Conservation (phyloP, 768 basidiomycete genomes). For the Pulveroboletus sp. region DNA sequence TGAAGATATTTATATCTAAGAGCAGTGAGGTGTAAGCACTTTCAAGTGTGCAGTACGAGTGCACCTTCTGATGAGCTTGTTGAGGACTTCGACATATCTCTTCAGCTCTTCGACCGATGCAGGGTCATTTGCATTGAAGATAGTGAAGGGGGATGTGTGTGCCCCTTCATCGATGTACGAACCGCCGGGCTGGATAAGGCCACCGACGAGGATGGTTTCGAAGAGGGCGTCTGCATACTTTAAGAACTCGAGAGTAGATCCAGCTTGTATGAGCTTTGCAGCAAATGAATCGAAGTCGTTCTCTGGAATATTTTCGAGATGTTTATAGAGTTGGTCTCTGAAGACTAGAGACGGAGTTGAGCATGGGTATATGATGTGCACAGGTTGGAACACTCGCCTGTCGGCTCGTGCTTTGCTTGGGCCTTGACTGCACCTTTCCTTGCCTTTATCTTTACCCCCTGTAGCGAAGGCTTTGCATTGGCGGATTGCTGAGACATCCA, state of each 20-base stretch:
- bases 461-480: conserved; percentile 82
- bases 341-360: conserved; percentile 53
- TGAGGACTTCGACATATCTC: conserved; percentile 90
- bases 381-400: conserved; percentile 38
- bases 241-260: conserved; percentile 87
- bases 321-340: conserved; percentile 88
- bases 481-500: conserved; percentile 91
- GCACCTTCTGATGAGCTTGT: conserved; percentile 92
- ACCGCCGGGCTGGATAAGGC: conserved; percentile 94
- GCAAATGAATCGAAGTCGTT: conserved; percentile 80
- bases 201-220: conserved; percentile 93
- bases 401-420: conserved; percentile 89
- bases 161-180: conserved; percentile 84
- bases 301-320: conserved; percentile 75
- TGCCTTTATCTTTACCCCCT: conserved; percentile 90
- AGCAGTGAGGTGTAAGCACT: not conserved
- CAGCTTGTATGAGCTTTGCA: conserved; percentile 85
- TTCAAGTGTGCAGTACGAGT: conserved; percentile 11
- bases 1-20: conserved; percentile 97
- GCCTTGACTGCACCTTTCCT: conserved; percentile 92
- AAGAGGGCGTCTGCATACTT: conserved; percentile 98
- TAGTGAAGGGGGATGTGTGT: conserved; percentile 81
- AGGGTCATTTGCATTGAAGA: conserved; percentile 77
- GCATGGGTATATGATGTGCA: conserved; percentile 1
- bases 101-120: conserved; percentile 81